These are phyloP conservation scores for Metarhizium sp. DNA, from an alignment of 2,329 filamentous ascomycete species.

Conservation along the genomic window DNA sequence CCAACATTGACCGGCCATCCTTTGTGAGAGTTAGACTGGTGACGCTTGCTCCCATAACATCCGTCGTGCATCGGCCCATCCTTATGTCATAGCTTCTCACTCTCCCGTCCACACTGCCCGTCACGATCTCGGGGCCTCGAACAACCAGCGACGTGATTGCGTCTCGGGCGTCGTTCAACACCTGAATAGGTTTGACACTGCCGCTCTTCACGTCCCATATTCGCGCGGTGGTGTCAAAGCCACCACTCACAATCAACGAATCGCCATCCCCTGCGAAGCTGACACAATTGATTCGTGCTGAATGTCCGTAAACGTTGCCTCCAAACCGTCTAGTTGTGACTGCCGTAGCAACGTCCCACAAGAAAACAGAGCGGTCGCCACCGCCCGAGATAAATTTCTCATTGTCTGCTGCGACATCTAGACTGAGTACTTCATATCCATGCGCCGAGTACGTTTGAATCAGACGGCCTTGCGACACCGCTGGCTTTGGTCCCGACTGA, in stretches of 20 bases:
- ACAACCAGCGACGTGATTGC: slow-evolving; percentile 45
- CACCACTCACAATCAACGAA: slow-evolving; percentile 60
- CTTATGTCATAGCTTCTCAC: slow-evolving; percentile 76
- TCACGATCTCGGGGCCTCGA: slow-evolving; percentile 49
- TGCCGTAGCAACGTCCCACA: slow-evolving; percentile 87
- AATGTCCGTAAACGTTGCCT: slow-evolving; percentile 52
- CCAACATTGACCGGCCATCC: slow-evolving; percentile 66
- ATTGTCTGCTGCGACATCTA: slow-evolving; percentile 69
- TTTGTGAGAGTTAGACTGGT: slow-evolving; percentile 64
- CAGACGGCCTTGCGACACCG: slow-evolving; percentile 44
- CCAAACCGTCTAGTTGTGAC: slow-evolving; percentile 68
- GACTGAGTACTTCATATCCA: slow-evolving; percentile 82
- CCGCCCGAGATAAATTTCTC: slow-evolving; percentile 78
- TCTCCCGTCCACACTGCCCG: slow-evolving; percentile 76
- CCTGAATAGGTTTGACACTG: slow-evolving; percentile 57
- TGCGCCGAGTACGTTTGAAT: slow-evolving; percentile 87
- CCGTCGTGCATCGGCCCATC: slow-evolving; percentile 59
- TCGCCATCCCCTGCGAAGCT: slow-evolving; percentile 70
- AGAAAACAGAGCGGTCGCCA: slow-evolving; percentile 82
- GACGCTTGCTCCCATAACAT: slow-evolving; percentile 62
- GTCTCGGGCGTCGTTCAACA: slow-evolving; percentile 64
- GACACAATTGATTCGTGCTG: slow-evolving; percentile 67
- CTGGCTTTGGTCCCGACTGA: slow-evolving; percentile 15
- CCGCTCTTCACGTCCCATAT: slow-evolving; percentile 61
- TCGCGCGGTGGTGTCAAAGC: slow-evolving; percentile 66